Base-by-base conservation (phyloP, 2,329 filamentous ascomycete species). In the Cladosporium oxysporum region DNA sequence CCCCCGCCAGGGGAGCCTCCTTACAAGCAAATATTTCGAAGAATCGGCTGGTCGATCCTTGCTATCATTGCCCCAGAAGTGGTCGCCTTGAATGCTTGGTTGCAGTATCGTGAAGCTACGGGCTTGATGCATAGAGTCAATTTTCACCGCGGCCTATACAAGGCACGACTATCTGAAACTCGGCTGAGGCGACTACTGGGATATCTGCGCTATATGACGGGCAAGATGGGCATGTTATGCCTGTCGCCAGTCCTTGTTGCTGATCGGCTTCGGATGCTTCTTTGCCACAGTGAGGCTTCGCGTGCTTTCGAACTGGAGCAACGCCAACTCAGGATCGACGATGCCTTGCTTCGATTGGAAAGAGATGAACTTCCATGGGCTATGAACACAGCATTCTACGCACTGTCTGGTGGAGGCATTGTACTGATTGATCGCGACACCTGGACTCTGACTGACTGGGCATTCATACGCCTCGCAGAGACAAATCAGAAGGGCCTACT, bases 51-150 rank as follows among this genome's bases (percentile, higher is more conserved):
- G 69, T 28, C 66, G 1, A 12, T 66, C 6, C 5, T 70, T 2
- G 67, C 53, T 10, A 26, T 70, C 18, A 44, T 70, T 26, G 68
- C 65, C 7, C 68, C 67, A 18, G 68, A 69, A 41, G 16, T 68
- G 6, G 62, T 63, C 1, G 66, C 37, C 21, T 23, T 50, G 21
- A 65, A 50, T 33, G 55, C 65, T 31, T 64, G 61, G 61, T 16
- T 64, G 11, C 61, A 64, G 16, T 58, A 64, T 18, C 35, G 35
- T 16, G 14, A 26, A 5, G 61, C 61, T 12, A 31, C n/a, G 10
- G 6, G 2, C 2, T 12, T 64, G 5, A 57, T 33, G 61, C 1
- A 7, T 10, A 3, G 0, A 1, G 18, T 64, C 52, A 64, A 58
- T 33, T 1, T 3, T 2, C 1, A 0, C 3, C 52, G 52, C 16